Evolutionary conservation across 2,329 filamentous ascomycete species (phyloP).

Genomic region (Stachybotrys chlorohalonatus): DNA sequence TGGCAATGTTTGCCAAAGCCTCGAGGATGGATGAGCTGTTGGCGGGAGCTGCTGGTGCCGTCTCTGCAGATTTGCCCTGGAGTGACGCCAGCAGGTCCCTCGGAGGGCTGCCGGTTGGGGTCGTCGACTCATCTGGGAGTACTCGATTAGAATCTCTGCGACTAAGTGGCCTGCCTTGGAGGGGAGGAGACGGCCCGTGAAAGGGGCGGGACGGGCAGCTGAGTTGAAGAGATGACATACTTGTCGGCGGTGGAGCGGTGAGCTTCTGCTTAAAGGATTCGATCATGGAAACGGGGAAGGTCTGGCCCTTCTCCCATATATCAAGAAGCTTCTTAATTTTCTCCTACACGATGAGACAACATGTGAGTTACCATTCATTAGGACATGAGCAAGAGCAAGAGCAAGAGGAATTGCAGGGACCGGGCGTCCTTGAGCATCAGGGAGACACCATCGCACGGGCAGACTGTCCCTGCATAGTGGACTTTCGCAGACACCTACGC

Average conservation of each 20-base stretch:
- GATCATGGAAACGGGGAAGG: slow-evolving; percentile 76
- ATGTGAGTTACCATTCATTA: slow-evolving; percentile 27
- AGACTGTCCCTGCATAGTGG: neutral
- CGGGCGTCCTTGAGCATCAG: neutral
- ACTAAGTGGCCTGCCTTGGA: neutral
- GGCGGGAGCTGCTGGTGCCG: slow-evolving; percentile 27
- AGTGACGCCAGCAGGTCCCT: slow-evolving; percentile 32
- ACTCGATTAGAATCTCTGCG: slow-evolving; percentile 27
- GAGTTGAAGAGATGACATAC: slow-evolving; percentile 43
- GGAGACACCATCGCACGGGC: neutral
- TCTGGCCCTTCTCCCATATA: slow-evolving; percentile 95
- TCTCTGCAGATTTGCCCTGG: slow-evolving; percentile 19
- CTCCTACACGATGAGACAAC: slow-evolving; percentile 55
- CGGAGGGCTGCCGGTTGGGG: slow-evolving; percentile 56
- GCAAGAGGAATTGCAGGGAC: slow-evolving; percentile 3
- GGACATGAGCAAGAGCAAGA: slow-evolving; percentile 1
- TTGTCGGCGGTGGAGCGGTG: slow-evolving; percentile 47
- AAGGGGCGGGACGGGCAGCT: neutral
- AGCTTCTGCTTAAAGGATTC: slow-evolving; percentile 75
- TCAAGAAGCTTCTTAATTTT: slow-evolving; percentile 91
- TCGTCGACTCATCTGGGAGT: slow-evolving; percentile 57
- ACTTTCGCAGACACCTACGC: slow-evolving; percentile 8
- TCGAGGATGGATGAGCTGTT: slow-evolving; percentile 59
- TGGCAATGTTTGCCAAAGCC: slow-evolving; percentile 71
- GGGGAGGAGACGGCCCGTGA: neutral